Evolutionary conservation across 2,329 filamentous ascomycete species (phyloP).

Genomic region (Trichophyton rubrum): DNA sequence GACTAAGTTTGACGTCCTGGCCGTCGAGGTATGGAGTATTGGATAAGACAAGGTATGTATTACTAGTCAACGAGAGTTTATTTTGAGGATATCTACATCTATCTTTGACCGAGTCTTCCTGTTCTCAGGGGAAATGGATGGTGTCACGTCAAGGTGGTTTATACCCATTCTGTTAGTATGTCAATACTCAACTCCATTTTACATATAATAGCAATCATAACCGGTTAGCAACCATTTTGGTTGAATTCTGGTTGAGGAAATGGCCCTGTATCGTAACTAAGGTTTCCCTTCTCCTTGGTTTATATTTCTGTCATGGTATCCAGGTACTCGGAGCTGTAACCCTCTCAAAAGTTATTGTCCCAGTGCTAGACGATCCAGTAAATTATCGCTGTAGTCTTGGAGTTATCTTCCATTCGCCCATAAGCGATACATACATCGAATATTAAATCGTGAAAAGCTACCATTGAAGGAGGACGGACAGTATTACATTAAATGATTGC

Average conservation of each 20-base stretch:
- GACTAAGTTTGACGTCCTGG: slow-evolving; percentile 78
- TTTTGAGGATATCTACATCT: background rate
- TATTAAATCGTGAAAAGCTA: background rate
- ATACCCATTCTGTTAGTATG: background rate
- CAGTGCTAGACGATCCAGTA: too few relatives aligned
- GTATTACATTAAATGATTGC: background rate
- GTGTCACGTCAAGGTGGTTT: background rate
- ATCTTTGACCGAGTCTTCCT: background rate
- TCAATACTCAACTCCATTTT: background rate
- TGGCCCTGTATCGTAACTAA: background rate
- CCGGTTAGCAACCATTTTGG: background rate
- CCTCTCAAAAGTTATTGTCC: too few relatives aligned
- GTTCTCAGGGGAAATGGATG: background rate
- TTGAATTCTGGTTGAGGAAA: background rate
- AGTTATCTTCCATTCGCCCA: too few relatives aligned
- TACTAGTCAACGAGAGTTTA: background rate
- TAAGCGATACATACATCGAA: too few relatives aligned
- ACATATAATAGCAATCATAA: background rate
- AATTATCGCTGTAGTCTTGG: too few relatives aligned
- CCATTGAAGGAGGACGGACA: background rate
- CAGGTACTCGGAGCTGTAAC: too few relatives aligned
- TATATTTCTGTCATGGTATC: too few relatives aligned
- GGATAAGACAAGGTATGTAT: slow-evolving; percentile 36
- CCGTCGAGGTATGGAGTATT: slow-evolving; percentile 88
- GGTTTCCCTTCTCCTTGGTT: background rate